Evolutionary conservation across 2,329 filamentous ascomycete genomes (phyloP).

Genomic region (Ophiostoma novo-ulmi): DNA sequence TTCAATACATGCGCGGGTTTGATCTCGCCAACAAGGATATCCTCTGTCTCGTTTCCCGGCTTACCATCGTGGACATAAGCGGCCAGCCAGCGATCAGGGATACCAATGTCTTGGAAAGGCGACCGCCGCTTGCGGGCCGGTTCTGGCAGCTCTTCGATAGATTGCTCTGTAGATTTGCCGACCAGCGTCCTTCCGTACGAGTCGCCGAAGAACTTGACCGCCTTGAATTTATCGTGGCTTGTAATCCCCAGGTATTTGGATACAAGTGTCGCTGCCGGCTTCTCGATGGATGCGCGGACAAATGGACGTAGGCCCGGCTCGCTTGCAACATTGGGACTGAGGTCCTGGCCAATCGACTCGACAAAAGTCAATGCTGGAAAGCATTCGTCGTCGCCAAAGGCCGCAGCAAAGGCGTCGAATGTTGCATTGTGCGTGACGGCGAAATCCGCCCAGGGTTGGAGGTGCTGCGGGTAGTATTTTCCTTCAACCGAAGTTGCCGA

Average conservation of each 20-base stretch:
- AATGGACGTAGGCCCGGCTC: constrained; percentile 20
- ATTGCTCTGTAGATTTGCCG: too few relatives aligned
- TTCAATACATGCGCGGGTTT: constrained; percentile 19
- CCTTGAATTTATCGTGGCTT: background rate
- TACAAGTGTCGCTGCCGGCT: constrained; percentile 16
- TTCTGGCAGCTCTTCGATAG: background rate
- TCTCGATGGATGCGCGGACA: constrained; percentile 20
- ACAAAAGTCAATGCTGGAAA: background rate
- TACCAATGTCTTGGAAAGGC: background rate
- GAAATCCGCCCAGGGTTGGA: constrained; percentile 7
- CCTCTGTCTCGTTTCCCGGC: background rate
- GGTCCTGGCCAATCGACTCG: background rate
- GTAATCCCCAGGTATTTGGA: constrained; percentile 5
- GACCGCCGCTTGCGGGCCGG: background rate
- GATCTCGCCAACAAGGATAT: constrained; percentile 21
- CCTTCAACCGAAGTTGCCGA: background rate
- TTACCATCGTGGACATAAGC: background rate
- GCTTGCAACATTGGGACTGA: constrained; percentile 6
- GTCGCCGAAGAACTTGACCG: constrained; percentile 19
- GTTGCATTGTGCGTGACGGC: background rate
- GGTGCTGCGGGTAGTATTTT: background rate
- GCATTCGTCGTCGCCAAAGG: background rate
- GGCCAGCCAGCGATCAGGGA: constrained; percentile 19
- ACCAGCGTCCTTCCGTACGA: constrained; percentile 4
- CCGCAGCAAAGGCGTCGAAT: background rate